Evolutionary conservation across 257 asterid species (phyloP).

Genomic region (Ballota nigra): DNA sequence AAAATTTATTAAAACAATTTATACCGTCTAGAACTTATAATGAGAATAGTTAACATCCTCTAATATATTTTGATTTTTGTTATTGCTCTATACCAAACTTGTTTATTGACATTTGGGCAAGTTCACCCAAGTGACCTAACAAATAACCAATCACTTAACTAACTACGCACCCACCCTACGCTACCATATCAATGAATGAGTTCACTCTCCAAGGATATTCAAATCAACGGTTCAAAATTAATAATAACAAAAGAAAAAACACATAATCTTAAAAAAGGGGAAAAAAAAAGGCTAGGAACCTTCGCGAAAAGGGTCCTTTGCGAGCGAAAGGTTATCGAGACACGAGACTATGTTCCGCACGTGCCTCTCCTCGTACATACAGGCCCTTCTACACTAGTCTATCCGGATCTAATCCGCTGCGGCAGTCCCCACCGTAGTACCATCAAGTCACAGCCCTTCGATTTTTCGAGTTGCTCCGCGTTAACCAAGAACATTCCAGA

Average conservation of each 20-base stretch:
- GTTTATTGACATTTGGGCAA: too few relatives aligned
- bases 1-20: too few relatives aligned
- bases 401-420: slow-evolving; percentile 19
- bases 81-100: too few relatives aligned
- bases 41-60: too few relatives aligned
- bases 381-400: slow-evolving; percentile 23
- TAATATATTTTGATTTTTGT: too few relatives aligned
- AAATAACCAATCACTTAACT: too few relatives aligned
- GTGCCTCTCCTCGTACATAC: slow-evolving; percentile 29
- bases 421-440: not conserved
- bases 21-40: too few relatives aligned
- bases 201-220: not conserved
- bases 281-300: slow-evolving; percentile 18
- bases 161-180: not conserved
- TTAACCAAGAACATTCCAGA: slow-evolving; percentile 19
- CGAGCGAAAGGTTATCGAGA: slow-evolving; percentile 5
- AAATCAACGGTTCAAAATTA: not conserved
- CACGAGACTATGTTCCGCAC: slow-evolving; percentile 22
- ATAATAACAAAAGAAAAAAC: not conserved
- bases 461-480: slow-evolving; percentile 24
- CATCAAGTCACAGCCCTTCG: slow-evolving; percentile 25
- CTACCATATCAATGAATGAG: too few relatives aligned
- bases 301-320: slow-evolving; percentile 19
- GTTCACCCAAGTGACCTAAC: too few relatives aligned
- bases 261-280: not conserved